Evolutionary conservation across 2,329 filamentous ascomycete genomes (phyloP), one percentile per base, ranked within the genome.

Genomic region (Talaromyces sp.): DNA sequence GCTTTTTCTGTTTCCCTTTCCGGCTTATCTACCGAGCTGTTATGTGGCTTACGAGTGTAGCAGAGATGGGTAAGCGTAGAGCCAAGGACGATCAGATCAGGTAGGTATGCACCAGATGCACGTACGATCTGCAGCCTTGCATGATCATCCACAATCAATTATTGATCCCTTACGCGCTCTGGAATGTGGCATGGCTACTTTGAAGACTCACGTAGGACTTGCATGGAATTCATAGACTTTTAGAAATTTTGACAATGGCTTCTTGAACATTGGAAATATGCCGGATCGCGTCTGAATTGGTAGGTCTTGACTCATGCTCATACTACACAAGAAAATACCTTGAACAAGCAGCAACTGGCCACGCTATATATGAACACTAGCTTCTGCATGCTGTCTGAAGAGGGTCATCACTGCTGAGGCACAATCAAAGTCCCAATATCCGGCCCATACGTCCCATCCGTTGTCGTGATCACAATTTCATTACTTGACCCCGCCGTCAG

Each of bases 161-260:
- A 64, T 52, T 44, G 7, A 78, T 74, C 1, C 79, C 82, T 0
- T 67, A 82, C 0, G 79, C 84, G 28, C 67, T 85, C 18, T 74
- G 79, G 2, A 79, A 85, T 68, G 77, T 81, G 2, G 31, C 11
- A 54, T 23, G 50, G 5, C n/a, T 28, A 50, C 14, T 11, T 50
- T 31, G 9, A 7, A 8, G 6, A n/a, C 16, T 39, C 37, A 39
- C 7, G 16, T 7, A 16, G 14, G 37, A 14, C 5, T 14, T n/a
- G 37, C 16, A 39, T n/a, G 3, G 37, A 7, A 21, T 42, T 28
- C 23, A 28, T 28, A n/a, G 6, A 11, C 28, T 2, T 16, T 16
- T 50, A 25, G 23, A 48, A 25, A 12, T 8, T 25, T 2, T 25
- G 3, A 14, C 5, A 25, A 28, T 9, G 21, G 6, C 2, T 31